These are phyloP conservation scores for Podaxis sp. DNA, from an alignment of 768 basidiomycete genomes.

Conservation along the genomic window DNA sequence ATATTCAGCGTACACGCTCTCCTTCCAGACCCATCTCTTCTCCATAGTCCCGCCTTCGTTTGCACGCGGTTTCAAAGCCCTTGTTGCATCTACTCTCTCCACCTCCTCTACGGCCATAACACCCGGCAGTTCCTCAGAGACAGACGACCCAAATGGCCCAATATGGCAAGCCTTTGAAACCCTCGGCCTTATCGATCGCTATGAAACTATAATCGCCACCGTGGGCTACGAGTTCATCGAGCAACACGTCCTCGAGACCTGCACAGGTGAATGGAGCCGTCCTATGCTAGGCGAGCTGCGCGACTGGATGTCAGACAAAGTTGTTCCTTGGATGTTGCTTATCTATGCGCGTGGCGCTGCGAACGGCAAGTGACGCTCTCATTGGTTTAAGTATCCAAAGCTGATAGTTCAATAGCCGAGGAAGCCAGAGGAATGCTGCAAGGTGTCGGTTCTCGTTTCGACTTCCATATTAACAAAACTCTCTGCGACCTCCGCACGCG, in stretches of 20 bases:
- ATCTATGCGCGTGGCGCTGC: constrained; percentile 73
- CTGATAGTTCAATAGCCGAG: constrained; percentile 45
- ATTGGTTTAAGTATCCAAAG: constrained; percentile 11
- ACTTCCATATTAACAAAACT: constrained; percentile 91
- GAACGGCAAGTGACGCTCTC: constrained; percentile 39
- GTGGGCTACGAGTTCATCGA: constrained; percentile 90
- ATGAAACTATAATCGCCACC: constrained; percentile 78
- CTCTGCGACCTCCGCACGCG: constrained; percentile 79
- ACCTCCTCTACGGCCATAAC: neutral
- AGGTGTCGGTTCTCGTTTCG: constrained; percentile 80
- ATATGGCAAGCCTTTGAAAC: constrained; percentile 65
- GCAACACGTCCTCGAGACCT: constrained; percentile 61
- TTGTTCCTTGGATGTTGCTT: constrained; percentile 84
- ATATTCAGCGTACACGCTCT: constrained; percentile 58
- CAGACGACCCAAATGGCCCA: constrained; percentile 8
- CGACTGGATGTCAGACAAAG: constrained; percentile 75
- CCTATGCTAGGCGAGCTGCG: constrained; percentile 62
- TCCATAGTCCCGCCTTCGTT: constrained; percentile 71
- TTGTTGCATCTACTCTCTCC: constrained; percentile 55
- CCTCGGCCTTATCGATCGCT: constrained; percentile 78
- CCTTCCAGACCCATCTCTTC: constrained; percentile 76
- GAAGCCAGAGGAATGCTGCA: constrained; percentile 73
- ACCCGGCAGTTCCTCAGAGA: neutral
- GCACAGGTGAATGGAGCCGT: constrained; percentile 67
- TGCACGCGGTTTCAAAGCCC: constrained; percentile 62